Conservation (phyloP, 495 filamentous ascomycete genomes). For the Xylaria curta region DNA sequence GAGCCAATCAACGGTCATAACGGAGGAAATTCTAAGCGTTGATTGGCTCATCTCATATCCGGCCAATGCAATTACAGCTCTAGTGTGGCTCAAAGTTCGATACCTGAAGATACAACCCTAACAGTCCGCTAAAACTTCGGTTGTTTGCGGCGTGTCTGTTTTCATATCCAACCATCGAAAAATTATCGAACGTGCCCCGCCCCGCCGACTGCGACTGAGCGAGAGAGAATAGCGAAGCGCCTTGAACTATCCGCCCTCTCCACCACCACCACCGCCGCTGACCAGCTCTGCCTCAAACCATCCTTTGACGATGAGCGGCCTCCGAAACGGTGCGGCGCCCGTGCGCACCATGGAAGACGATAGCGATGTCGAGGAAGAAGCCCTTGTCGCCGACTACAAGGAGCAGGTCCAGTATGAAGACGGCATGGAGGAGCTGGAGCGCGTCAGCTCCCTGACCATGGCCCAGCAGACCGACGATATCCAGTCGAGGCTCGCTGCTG, state of each 20-base stretch:
- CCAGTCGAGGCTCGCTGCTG: slow-evolving; percentile 84
- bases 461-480: slow-evolving; percentile 76
- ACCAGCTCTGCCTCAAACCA: slow-evolving; percentile 28
- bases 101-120: slow-evolving; percentile 33
- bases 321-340: slow-evolving; percentile 58
- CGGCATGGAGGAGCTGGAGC: slow-evolving; percentile 78
- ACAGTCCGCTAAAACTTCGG: slow-evolving; percentile 41
- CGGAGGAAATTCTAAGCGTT: too few relatives aligned
- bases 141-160: slow-evolving; percentile 9
- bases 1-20: too few relatives aligned
- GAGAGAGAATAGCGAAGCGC: slow-evolving; percentile 26
- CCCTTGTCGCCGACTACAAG: slow-evolving; percentile 89
- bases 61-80: too few relatives aligned
- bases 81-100: neutral
- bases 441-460: slow-evolving; percentile 58
- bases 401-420: slow-evolving; percentile 94
- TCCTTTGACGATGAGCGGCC: slow-evolving; percentile 52
- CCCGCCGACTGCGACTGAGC: slow-evolving; percentile 19
- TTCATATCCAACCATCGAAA: slow-evolving; percentile 32
- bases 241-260: slow-evolving; percentile 21
- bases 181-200: slow-evolving; percentile 39
- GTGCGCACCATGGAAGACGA: slow-evolving; percentile 71
- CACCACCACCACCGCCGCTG: slow-evolving; percentile 19
- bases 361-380: slow-evolving; percentile 93
- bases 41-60: too few relatives aligned